A percentile compares a stretch with the other conserved stretches of the same genome.
Evolutionary conservation across 2,329 filamentous ascomycete species (phyloP).

Genomic region (Exophiala xenobiotica): DNA sequence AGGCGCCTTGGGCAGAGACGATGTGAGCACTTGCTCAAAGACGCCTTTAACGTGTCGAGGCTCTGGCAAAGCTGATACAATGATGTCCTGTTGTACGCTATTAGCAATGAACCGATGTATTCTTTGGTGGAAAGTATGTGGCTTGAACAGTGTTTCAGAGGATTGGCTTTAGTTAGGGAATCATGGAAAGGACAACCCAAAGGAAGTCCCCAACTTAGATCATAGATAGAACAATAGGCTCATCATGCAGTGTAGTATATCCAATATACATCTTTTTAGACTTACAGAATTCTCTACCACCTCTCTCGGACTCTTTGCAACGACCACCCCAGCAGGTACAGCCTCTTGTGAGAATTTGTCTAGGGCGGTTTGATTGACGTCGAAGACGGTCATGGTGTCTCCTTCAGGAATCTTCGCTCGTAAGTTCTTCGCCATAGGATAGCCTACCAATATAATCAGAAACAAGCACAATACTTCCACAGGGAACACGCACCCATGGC

Average conservation of each 20-base stretch:
- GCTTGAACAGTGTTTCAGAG: slow-evolving; percentile 57
- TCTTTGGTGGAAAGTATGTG: too few relatives aligned
- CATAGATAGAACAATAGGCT: slow-evolving; percentile 58
- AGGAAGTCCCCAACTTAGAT: slow-evolving; percentile 70
- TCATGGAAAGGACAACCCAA: slow-evolving; percentile 56
- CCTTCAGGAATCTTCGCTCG: slow-evolving; percentile 62
- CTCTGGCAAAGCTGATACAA: slow-evolving; percentile 87
- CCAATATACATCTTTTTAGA: slow-evolving; percentile 19
- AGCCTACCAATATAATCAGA: slow-evolving; percentile 49
- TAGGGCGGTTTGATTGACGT: slow-evolving; percentile 60
- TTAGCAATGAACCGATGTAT: slow-evolving; percentile 1
- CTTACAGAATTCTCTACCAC: slow-evolving; percentile 68
- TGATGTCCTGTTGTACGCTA: slow-evolving; percentile 62
- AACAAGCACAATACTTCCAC: too few relatives aligned
- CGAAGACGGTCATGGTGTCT: slow-evolving; percentile 64
- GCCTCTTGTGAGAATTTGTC: slow-evolving; percentile 58
- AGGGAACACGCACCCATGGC: slow-evolving; percentile 55
- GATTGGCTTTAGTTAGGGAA: slow-evolving; percentile 70
- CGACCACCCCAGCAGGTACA: slow-evolving; percentile 50
- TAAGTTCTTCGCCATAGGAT: slow-evolving; percentile 71
- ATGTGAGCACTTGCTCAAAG: slow-evolving; percentile 71
- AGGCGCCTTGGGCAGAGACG: slow-evolving; percentile 51
- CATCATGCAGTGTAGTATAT: slow-evolving; percentile 46
- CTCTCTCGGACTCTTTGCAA: slow-evolving; percentile 59
- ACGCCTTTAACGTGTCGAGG: slow-evolving; percentile 83